A percentile compares a stretch with the other conserved stretches of the same genome.
Conservation (phyloP, 139 green algal species). For the Coelastrella sp. region DNA sequence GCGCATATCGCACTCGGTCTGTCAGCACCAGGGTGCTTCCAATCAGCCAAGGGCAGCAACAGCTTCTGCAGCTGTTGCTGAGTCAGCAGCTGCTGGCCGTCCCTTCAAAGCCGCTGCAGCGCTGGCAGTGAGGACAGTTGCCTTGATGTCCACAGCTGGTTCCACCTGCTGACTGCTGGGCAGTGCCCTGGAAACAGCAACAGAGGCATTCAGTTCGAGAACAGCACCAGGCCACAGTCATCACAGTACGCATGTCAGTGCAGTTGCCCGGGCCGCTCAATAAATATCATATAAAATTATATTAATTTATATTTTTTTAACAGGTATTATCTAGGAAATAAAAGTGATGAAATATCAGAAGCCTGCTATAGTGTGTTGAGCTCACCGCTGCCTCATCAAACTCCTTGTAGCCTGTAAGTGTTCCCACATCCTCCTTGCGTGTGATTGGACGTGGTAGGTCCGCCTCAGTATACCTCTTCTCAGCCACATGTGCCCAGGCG, state of each 20-base stretch:
- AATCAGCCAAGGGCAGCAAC: too few relatives aligned
- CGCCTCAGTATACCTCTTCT: constrained; percentile 42
- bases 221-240: not conserved
- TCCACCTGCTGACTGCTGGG: not conserved
- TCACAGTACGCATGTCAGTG: too few relatives aligned
- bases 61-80: not conserved
- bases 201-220: not conserved
- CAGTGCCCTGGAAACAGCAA: not conserved
- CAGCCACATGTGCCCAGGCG: constrained; percentile 52
- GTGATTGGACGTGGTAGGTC: constrained; percentile 62
- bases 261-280: too few relatives aligned
- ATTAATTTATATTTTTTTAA: too few relatives aligned
- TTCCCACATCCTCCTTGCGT: constrained; percentile 30
- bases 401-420: constrained; percentile 23
- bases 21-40: not conserved
- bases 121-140: not conserved
- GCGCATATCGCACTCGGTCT: too few relatives aligned
- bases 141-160: not conserved
- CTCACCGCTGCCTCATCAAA: not conserved
- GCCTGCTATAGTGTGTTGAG: not conserved
- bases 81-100: too few relatives aligned
- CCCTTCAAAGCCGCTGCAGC: not conserved
- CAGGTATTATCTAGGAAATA: too few relatives aligned
- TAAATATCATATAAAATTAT: too few relatives aligned
- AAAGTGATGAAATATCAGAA: too few relatives aligned